Percentiles rank a stretch among this genome's conserved stretches.
Conservation (phyloP, 2,329 filamentous ascomycete genomes). For the Stagonosporopsis rhizophila region DNA sequence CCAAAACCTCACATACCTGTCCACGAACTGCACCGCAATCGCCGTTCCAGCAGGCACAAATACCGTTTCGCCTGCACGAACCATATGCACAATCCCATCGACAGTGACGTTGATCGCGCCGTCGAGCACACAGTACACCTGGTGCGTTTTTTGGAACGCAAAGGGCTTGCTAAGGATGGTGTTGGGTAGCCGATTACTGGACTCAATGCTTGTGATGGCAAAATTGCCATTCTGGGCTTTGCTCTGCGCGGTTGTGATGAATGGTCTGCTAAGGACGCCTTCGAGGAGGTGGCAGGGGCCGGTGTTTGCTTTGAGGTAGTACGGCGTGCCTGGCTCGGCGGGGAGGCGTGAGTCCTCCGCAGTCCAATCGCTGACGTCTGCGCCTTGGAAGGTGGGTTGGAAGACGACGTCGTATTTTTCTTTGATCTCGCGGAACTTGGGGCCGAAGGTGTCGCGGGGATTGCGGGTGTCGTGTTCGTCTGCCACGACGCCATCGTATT, state of each 20-base stretch:
- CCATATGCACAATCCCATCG: conserved; percentile 18
- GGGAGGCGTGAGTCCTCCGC: conserved; percentile 19
- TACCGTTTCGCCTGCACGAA: conserved; percentile 26
- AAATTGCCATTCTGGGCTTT: conserved; percentile 23
- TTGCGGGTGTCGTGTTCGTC: conserved; percentile 26
- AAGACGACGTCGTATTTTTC: conserved; percentile 31
- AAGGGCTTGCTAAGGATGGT: conserved; percentile 19
- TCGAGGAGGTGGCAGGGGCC: conserved; percentile 27
- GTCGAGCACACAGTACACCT: conserved; percentile 26
- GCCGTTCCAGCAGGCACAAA: conserved; percentile 27
- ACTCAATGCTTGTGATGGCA: conserved; percentile 30
- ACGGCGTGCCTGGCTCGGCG: conserved; percentile 13
- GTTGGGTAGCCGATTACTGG: conserved; percentile 20
- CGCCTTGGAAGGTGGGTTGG: conserved; percentile 20
- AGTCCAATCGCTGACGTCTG: conserved; percentile 18
- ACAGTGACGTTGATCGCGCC: conserved; percentile 23
- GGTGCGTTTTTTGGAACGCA: conserved; percentile 23
- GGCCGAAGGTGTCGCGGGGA: conserved; percentile 19
- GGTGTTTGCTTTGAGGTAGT: conserved; percentile 29
- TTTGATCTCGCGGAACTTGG: conserved; percentile 27
- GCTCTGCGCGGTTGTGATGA: conserved; percentile 27
- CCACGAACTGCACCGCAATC: conserved; percentile 23
- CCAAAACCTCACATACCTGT: conserved; percentile 29
- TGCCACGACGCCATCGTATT: conserved; percentile 27
- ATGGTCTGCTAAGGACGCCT: conserved; percentile 23